Evolutionary conservation across 1,284 basidiomycete species (phyloP).

Genomic region (Dichomitus squalens): DNA sequence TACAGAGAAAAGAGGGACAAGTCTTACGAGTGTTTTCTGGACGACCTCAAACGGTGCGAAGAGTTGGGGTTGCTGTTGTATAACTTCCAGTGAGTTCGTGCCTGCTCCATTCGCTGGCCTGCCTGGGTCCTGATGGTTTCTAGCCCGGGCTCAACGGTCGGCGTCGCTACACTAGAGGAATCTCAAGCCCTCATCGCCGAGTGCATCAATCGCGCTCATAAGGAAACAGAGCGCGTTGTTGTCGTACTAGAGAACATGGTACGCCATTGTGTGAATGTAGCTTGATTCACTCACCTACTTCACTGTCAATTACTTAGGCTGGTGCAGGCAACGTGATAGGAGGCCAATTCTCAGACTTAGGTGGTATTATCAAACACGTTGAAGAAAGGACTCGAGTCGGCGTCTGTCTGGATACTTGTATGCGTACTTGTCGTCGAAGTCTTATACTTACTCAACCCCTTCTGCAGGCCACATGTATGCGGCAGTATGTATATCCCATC

Average conservation of each 20-base stretch:
- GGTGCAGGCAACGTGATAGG: slow-evolving; percentile 84
- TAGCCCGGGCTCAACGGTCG: slow-evolving; percentile 84
- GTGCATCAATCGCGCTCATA: slow-evolving; percentile 78
- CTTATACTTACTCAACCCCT: not conserved
- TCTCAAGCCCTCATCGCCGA: slow-evolving; percentile 71
- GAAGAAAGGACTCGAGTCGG: slow-evolving; percentile 77
- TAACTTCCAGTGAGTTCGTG: slow-evolving; percentile 82
- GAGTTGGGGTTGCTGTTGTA: slow-evolving; percentile 74
- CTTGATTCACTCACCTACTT: not conserved
- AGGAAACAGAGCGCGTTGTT: slow-evolving; percentile 63
- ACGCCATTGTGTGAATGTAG: not conserved
- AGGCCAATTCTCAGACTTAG: slow-evolving; percentile 69
- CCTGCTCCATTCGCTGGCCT: not conserved
- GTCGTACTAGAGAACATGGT: slow-evolving; percentile 89
- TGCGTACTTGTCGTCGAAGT: no score
- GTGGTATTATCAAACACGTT: slow-evolving; percentile 71
- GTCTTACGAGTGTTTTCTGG: slow-evolving; percentile 81
- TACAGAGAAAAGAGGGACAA: slow-evolving; percentile 72
- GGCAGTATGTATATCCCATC: slow-evolving; percentile 48
- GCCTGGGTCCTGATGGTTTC: not conserved
- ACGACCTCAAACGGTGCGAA: slow-evolving; percentile 84
- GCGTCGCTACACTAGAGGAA: slow-evolving; percentile 60
- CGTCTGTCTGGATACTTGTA: slow-evolving; percentile 89
- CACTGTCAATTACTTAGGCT: slow-evolving; percentile 47
- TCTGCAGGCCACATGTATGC: slow-evolving; percentile 76